Percentiles rank a stretch among this genome's conserved stretches.
These are phyloP conservation scores for Populus hybrid DNA, from an alignment of 441 rosid genomes.

Conservation along the genomic window DNA sequence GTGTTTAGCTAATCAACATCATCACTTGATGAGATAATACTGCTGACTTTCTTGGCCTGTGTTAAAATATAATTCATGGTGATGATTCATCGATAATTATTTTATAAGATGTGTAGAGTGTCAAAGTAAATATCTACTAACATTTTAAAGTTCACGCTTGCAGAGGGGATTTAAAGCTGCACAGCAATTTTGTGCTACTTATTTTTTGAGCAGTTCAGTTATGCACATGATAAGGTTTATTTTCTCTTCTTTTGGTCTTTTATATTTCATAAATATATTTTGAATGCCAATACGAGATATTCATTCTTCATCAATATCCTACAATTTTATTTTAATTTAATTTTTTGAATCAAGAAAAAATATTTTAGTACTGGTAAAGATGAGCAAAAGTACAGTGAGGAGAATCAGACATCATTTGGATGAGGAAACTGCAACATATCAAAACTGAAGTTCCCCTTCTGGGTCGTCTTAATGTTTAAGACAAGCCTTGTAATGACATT, in stretches of 20 bases:
- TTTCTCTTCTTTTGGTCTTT: not conserved
- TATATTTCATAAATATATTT: not conserved
- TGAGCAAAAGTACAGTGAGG: not conserved
- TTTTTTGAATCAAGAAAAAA: not conserved
- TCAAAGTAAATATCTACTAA: constrained; percentile 7
- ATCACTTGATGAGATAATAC: not conserved
- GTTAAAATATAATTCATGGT: not conserved
- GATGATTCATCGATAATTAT: not conserved
- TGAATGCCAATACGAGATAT: not conserved
- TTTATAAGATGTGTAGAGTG: not conserved
- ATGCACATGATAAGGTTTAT: constrained; percentile 85
- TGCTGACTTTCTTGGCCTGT: not conserved
- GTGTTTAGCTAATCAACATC: not conserved
- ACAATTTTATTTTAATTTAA: not conserved
- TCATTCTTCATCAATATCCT: not conserved
- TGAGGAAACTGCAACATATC: not conserved
- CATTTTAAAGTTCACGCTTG: constrained; percentile 25
- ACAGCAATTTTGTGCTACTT: constrained; percentile 65
- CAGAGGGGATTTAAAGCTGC: constrained; percentile 90
- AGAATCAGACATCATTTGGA: not conserved
- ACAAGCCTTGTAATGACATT: not conserved
- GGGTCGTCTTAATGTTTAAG: not conserved
- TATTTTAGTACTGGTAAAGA: not conserved
- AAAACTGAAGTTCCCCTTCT: not conserved
- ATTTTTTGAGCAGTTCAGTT: constrained; percentile 80